Evolutionary conservation across 176 grass and related monocot genomes (phyloP).

Genomic region (Sorghum bicolor): Sorghum_bicolor_NCBIv3 NC_012870.2:30466001-30466500

Average conservation of each 20-base stretch:
- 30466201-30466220: slow-evolving; percentile 4
- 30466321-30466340: slow-evolving; percentile 11
- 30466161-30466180: slow-evolving; percentile 42
- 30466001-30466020: slow-evolving; percentile 16
- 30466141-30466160: neutral
- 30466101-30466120: neutral
- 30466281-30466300: neutral
- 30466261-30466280: slow-evolving; percentile 12
- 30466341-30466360: neutral
- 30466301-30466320: slow-evolving; percentile 8
- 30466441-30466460: slow-evolving; percentile 57
- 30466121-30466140: slow-evolving; percentile 7
- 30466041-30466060: neutral
- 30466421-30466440: slow-evolving; percentile 52
- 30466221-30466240: slow-evolving; percentile 53
- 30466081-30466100: slow-evolving; percentile 6
- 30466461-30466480: slow-evolving; percentile 38
- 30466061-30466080: neutral
- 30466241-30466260: slow-evolving; percentile 31
- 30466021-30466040: neutral
- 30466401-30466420: neutral
- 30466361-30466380: neutral
- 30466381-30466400: neutral
- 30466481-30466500: slow-evolving; percentile 22
- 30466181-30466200: slow-evolving; percentile 38